Evolutionary conservation across 257 asterid genomes (phyloP), one percentile per base, ranked within the genome.

Genomic region (Fraxinus americana): DNA sequence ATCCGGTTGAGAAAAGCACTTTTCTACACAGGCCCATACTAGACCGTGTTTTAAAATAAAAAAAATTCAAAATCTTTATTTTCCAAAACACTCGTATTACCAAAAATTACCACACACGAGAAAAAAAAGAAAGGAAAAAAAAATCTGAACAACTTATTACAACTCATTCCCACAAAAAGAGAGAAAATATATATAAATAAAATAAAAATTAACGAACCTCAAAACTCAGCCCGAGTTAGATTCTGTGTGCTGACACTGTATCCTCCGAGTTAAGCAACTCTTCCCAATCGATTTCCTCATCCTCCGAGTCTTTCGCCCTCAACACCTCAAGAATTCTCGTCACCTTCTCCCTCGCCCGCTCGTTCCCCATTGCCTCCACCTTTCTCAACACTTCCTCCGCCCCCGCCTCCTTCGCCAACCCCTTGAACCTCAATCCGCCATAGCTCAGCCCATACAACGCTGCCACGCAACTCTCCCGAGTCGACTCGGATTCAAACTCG

Each of bases 391-490:
- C 82, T 35, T 82, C 92, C 84, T 93, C 99, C 5, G 93, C 98
- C 19, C 89, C 85, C 0, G 94, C 97, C 75, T 93, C 97, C 87
- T 90, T 95, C 30, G 97, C 98, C 87, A 93, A 77, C 41, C 93
- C 99, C 81, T 90, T 93, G 21, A 95, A 95, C 90, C 98, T 89
- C 85, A 92, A 77, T 70, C 99, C 99, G 16, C 99, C 98, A 25
- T 88, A 88, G 68, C 99, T 93, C 85, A 95, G 85, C 74, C 97
- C 96, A 39, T 86, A 90, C 61, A 95, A 27, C 63, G 90, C 93
- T 71, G 87, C 82, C 82, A 93, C 73, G 43, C 97, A 91, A 76
- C 92, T 89, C 77, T 93, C 97, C 74, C 84, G 82, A n/a, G 85
- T 87, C 21, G 89, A 80, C 23, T 8, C 84, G 8, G 89, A 83